Conservation (phyloP, 345 rosid genomes). For the Lepidium didymum region DNA sequence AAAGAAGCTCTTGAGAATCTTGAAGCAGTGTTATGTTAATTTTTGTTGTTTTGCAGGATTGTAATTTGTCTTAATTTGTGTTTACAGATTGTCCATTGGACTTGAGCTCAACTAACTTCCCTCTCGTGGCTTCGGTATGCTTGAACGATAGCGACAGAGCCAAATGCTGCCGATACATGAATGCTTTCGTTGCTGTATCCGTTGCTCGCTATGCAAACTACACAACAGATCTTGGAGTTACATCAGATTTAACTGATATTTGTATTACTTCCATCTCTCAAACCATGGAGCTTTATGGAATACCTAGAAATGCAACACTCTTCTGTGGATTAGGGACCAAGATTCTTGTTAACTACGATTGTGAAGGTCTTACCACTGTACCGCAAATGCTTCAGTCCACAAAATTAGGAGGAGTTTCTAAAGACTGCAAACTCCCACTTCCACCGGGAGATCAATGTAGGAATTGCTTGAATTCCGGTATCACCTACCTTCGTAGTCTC, state of each 20-base stretch:
- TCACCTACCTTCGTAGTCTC: slow-evolving; percentile 57
- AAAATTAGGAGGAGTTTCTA: slow-evolving; percentile 48
- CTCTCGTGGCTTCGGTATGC: slow-evolving; percentile 74
- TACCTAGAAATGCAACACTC: slow-evolving; percentile 64
- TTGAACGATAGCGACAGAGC: slow-evolving; percentile 50
- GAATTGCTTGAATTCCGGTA: slow-evolving; percentile 75
- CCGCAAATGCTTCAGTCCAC: slow-evolving; percentile 71
- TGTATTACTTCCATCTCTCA: slow-evolving; percentile 62
- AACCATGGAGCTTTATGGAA: slow-evolving; percentile 70
- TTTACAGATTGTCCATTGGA: slow-evolving; percentile 83
- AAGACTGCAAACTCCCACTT: slow-evolving; percentile 57
- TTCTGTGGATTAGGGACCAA: slow-evolving; percentile 88
- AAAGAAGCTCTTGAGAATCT: background rate
- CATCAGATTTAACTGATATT: slow-evolving; percentile 39
- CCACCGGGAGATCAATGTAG: slow-evolving; percentile 47
- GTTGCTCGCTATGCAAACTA: slow-evolving; percentile 66
- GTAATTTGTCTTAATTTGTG: background rate
- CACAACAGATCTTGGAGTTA: slow-evolving; percentile 62
- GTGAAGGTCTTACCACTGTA: slow-evolving; percentile 66
- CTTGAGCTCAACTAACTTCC: slow-evolving; percentile 62
- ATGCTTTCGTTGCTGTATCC: slow-evolving; percentile 72
- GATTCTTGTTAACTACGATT: slow-evolving; percentile 68
- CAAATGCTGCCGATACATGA: slow-evolving; percentile 91
- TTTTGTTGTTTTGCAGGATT: background rate
- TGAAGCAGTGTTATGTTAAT: background rate